These are phyloP conservation scores for Prunus persica DNA, from an alignment of 306 rosid species.

Conservation along the genomic window Prunus_persica_NCBIv2 NC_034014.1:15230501-15231000, in stretches of 20 bases:
- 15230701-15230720: neutral
- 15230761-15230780: neutral
- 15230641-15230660: neutral
- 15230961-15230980: neutral
- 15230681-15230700: neutral
- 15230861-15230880: neutral
- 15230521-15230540: too few species aligned
- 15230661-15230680: neutral
- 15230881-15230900: neutral
- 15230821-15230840: neutral
- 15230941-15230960: neutral
- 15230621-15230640: neutral
- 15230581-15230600: too few species aligned
- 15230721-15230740: neutral
- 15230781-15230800: neutral
- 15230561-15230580: too few species aligned
- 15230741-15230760: neutral
- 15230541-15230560: too few species aligned
- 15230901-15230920: neutral
- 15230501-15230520: too few species aligned
- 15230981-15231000: slow-evolving; percentile 61
- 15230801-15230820: neutral
- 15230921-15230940: neutral
- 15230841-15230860: neutral
- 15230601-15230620: too few species aligned